Evolutionary conservation across 2,329 filamentous ascomycete species (phyloP).

Genomic region (Pseudogymnoascus sp.): DNA sequence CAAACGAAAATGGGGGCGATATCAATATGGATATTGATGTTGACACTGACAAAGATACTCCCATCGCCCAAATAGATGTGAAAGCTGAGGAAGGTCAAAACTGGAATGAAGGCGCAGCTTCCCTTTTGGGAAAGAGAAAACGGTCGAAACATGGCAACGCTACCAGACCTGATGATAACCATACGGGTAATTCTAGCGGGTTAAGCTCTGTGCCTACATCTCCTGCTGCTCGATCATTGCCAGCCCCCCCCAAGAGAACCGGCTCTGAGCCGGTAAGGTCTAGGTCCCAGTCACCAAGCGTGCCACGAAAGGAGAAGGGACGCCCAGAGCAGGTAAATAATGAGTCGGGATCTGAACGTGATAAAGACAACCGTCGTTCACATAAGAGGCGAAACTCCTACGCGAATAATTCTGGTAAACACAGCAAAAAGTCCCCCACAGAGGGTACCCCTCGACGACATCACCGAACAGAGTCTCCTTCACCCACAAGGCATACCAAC

Average conservation of each 20-base stretch:
- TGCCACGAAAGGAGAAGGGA: constrained; percentile 32
- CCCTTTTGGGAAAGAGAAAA: constrained; percentile 41
- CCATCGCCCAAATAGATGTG: not conserved
- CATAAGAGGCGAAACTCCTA: constrained; percentile 21
- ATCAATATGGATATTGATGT: constrained; percentile 15
- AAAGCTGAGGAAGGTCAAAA: constrained; percentile 21
- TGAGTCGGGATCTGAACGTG: constrained; percentile 26
- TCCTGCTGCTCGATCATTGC: constrained; percentile 30
- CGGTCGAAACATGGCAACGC: constrained; percentile 27
- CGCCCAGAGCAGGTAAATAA: constrained; percentile 33
- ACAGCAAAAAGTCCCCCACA: constrained; percentile 15
- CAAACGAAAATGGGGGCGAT: constrained; percentile 41
- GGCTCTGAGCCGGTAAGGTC: constrained; percentile 47
- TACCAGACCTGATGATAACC: constrained; percentile 17
- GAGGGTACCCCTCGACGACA: constrained; percentile 19
- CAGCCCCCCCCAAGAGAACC: constrained; percentile 27
- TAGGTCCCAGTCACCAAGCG: constrained; percentile 26
- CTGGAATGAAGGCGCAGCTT: constrained; percentile 29
- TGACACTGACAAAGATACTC: constrained; percentile 11
- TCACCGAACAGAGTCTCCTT: constrained; percentile 39
- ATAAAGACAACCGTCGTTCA: constrained; percentile 15
- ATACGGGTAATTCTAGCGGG: constrained; percentile 38
- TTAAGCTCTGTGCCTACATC: constrained; percentile 52
- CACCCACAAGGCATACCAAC: constrained; percentile 29
- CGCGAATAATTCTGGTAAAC: constrained; percentile 16